phyloP scores from a whole-genome alignment of 2,329 filamentous ascomycete genomes.

The Penicillium sp. region DNA sequence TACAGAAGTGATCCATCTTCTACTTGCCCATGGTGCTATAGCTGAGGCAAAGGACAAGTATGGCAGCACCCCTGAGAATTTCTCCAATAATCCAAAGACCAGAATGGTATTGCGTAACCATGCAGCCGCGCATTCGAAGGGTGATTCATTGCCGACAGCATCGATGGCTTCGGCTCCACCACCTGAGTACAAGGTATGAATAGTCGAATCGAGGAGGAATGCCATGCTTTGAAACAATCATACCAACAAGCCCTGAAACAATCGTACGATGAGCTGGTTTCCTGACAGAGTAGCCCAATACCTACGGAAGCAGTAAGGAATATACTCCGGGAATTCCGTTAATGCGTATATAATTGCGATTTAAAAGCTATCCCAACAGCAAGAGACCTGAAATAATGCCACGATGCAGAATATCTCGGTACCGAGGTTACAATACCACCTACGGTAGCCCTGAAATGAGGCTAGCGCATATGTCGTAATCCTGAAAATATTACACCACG shows the following conservation, averaged over 20 bases:
- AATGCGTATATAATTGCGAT: too few relatives aligned
- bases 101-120: neutral
- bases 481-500: too few relatives aligned
- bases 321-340: neutral
- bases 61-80: neutral
- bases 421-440: too few relatives aligned
- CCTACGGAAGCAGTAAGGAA: neutral
- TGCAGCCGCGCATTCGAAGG: neutral
- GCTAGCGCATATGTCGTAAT: too few relatives aligned
- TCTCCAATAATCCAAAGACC: neutral
- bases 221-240: neutral
- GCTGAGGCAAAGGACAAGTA: neutral
- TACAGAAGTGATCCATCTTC: neutral
- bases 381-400: too few relatives aligned
- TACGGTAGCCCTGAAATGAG: too few relatives aligned
- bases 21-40: neutral
- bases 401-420: too few relatives aligned
- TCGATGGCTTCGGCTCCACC: neutral
- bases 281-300: neutral
- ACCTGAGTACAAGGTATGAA: neutral
- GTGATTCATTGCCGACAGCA: neutral
- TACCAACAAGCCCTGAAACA: too few relatives aligned
- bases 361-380: too few relatives aligned
- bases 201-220: neutral
- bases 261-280: neutral